Percentiles rank a stretch among this genome's conserved stretches.
Evolutionary conservation across 2,329 filamentous ascomycete genomes (phyloP).

Genomic region (Fusarium setosum): DNA sequence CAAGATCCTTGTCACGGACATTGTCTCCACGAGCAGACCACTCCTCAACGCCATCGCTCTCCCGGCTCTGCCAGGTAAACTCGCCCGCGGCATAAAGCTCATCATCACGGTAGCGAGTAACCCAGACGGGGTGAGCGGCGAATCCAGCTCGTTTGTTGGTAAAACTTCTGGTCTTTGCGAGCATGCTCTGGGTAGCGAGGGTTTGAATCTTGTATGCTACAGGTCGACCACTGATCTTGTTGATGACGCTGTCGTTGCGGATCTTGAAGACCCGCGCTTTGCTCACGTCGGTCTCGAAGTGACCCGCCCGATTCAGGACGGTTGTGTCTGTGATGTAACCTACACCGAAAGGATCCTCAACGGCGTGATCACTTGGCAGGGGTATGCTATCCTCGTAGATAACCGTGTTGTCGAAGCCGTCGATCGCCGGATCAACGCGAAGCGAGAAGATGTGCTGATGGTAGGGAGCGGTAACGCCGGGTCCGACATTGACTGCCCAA

Average conservation of each 20-base stretch:
- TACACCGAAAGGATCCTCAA: neutral
- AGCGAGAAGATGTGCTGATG: conserved; percentile 26
- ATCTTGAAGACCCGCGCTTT: conserved; percentile 8
- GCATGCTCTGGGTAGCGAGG: neutral
- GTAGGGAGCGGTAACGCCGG: conserved; percentile 20
- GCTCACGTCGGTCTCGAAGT: conserved; percentile 12
- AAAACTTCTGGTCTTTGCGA: neutral
- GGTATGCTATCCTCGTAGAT: conserved; percentile 12
- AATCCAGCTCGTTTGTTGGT: conserved; percentile 5
- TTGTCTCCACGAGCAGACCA: neutral
- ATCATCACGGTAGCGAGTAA: conserved; percentile 8
- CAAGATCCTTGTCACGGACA: neutral
- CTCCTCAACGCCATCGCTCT: neutral
- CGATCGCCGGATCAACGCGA: conserved; percentile 20
- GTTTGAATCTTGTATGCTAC: conserved; percentile 9
- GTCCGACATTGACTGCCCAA: conserved; percentile 17
- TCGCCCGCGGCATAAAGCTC: conserved; percentile 18
- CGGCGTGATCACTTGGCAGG: conserved; percentile 3
- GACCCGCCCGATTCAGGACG: neutral
- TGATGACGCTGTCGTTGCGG: conserved; percentile 17
- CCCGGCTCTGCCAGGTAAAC: conserved; percentile 5
- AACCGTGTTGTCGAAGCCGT: conserved; percentile 24
- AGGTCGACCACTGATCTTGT: conserved; percentile 1
- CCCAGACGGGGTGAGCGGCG: conserved; percentile 10
- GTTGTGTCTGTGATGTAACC: neutral